Conservation (phyloP, 768 basidiomycete genomes). For the Boletus subcaerulescens region DNA sequence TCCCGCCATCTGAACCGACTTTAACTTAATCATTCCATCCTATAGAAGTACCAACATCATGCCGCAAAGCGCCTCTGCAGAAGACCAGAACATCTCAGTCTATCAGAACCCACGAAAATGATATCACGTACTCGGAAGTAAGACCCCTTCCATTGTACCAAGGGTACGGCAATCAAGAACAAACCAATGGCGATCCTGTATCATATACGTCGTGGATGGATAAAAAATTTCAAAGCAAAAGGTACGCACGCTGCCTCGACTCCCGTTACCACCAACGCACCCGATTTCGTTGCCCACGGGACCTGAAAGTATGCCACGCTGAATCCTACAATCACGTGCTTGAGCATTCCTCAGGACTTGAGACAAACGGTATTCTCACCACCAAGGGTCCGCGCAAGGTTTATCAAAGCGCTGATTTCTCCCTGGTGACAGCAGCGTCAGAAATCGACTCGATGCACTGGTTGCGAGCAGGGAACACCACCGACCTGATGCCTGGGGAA, state of each 20-base stretch:
- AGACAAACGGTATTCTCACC: slow-evolving; percentile 17
- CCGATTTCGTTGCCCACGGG: slow-evolving; percentile 36
- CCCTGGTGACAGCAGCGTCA: slow-evolving; percentile 24
- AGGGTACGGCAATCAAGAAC: slow-evolving; percentile 37
- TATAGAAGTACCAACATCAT: not conserved
- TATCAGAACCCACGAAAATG: not conserved
- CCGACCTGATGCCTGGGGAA: slow-evolving; percentile 33
- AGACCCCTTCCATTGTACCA: slow-evolving; percentile 34
- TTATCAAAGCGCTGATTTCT: slow-evolving; percentile 44
- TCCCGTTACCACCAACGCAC: slow-evolving; percentile 36
- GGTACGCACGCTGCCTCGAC: slow-evolving; percentile 37
- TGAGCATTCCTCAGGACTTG: not conserved
- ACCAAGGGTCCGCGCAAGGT: slow-evolving; percentile 35
- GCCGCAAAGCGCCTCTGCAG: slow-evolving; percentile 20
- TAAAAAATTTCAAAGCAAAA: not conserved
- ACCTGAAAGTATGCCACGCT: slow-evolving; percentile 41
- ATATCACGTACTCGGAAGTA: slow-evolving; percentile 32
- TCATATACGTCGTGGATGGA: not conserved
- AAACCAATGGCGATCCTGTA: slow-evolving; percentile 32
- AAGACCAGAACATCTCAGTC: not conserved
- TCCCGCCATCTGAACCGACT: too few species aligned
- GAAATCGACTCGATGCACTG: not conserved
- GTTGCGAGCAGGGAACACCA: not conserved
- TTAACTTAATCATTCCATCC: too few species aligned
- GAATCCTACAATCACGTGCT: slow-evolving; percentile 24